Percentiles rank a stretch among this genome's conserved stretches.
Conservation (phyloP, 805 yeast species). For the Debaryomyces hansenii region DNA sequence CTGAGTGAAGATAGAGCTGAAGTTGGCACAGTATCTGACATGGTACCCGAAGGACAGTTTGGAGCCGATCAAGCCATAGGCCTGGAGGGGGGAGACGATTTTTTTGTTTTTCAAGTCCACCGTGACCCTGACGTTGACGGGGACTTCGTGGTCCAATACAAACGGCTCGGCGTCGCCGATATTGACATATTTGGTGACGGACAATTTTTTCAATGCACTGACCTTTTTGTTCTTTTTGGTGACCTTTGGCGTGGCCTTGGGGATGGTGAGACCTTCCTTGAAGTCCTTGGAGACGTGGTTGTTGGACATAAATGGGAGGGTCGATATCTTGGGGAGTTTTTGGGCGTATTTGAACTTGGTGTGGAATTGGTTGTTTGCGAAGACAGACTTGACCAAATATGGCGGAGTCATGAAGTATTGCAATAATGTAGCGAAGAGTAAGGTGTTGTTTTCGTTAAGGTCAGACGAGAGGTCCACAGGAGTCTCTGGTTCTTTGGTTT, state of each 20-base stretch:
- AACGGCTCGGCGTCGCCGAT: slow-evolving; percentile 64
- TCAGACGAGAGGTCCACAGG: slow-evolving; percentile 7
- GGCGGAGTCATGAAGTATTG: slow-evolving; percentile 87
- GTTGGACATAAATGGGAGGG: slow-evolving; percentile 70
- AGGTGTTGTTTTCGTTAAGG: slow-evolving; percentile 27
- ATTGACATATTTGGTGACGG: slow-evolving; percentile 71
- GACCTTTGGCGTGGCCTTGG: slow-evolving; percentile 38
- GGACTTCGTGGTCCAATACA: slow-evolving; percentile 65
- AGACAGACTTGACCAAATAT: slow-evolving; percentile 66
- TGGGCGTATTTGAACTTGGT: slow-evolving; percentile 61
- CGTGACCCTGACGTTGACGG: slow-evolving; percentile 77
- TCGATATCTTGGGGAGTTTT: slow-evolving; percentile 68
- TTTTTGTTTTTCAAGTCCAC: slow-evolving; percentile 62
- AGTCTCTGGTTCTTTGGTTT: slow-evolving; percentile 16
- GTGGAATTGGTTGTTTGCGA: slow-evolving; percentile 42
- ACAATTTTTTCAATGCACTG: slow-evolving; percentile 38
- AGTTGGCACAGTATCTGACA: slow-evolving; percentile 63
- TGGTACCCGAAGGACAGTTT: slow-evolving; percentile 68
- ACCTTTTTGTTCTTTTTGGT: slow-evolving; percentile 45
- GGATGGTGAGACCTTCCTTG: slow-evolving; percentile 65
- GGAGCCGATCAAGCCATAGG: slow-evolving; percentile 65
- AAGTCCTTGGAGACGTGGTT: slow-evolving; percentile 34
- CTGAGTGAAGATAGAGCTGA: slow-evolving; percentile 70
- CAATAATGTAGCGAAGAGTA: slow-evolving; percentile 65
- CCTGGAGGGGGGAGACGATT: slow-evolving; percentile 69